Evolutionary conservation across 306 rosid species (phyloP).

Genomic region (Rubus parviflorus): DNA sequence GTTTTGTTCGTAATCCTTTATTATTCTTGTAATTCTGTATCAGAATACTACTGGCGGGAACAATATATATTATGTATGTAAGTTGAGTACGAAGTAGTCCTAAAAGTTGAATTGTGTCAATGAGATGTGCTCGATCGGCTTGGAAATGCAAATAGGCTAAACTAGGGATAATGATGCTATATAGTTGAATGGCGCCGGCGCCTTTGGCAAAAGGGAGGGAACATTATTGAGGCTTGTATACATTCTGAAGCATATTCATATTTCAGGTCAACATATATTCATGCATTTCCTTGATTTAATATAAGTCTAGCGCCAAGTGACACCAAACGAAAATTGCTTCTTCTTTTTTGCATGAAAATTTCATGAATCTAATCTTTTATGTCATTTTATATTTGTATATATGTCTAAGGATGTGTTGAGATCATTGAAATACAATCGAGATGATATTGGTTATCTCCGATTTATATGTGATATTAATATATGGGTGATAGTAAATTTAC

Average conservation of each 20-base stretch:
- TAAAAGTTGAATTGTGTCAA: neutral
- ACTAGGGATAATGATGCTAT: neutral
- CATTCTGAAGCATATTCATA: neutral
- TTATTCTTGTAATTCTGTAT: neutral
- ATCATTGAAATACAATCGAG: neutral
- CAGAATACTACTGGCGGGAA: neutral
- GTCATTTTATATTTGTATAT: neutral
- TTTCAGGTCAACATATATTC: neutral
- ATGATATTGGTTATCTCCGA: neutral
- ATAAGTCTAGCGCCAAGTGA: neutral
- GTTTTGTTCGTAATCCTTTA: neutral
- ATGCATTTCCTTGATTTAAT: neutral
- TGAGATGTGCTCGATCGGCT: neutral
- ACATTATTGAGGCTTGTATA: neutral
- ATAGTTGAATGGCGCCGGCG: neutral
- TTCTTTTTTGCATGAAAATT: neutral
- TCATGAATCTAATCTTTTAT: neutral
- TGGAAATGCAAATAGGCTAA: slow-evolving; percentile 14
- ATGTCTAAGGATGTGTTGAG: neutral
- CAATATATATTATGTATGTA: neutral
- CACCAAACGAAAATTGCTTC: neutral
- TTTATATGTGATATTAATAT: neutral
- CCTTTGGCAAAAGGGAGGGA: neutral
- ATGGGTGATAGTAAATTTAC: too few relatives aligned
- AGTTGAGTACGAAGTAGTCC: neutral